Base-by-base conservation (phyloP, 2,329 filamentous ascomycete genomes). In the Venturia asperata region DNA sequence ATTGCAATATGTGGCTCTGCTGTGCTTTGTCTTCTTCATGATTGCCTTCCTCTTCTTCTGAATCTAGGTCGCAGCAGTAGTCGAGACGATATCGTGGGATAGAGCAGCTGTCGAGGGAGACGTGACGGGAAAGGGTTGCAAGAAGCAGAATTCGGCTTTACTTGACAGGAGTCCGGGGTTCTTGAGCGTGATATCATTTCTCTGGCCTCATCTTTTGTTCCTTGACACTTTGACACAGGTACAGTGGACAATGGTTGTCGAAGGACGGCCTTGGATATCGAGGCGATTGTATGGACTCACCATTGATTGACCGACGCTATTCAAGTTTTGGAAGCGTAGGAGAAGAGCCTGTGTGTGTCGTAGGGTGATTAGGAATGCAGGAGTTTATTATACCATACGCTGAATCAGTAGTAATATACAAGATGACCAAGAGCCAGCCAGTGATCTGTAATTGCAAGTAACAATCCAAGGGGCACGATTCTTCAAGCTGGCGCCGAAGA, bases 41-140 rank as follows among this genome's bases (percentile, higher is more conserved):
- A 84, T 97, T 71, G 94, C 92, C 65, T 99, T 97, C 79, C 85
- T 97, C 77, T 92, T 99, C 81, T 99, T 99, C 78, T 99, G 52
- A 58, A 27, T 7, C 7, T 10, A 7, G 30, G 15, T 10, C n/a
- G 27, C 13, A 21, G 37, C 10, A 19, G 15, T 21, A 21, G 19
- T 10, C 7, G 52, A 21, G 27, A n/a, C n/a, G 4, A 27, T 21
- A 37, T n/a, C 6, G 10, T 24, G n/a, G 24, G 30, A 55, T 34
- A 11, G 17, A 52, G 47, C 24, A 27, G 21, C 21, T 11, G 47
- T 27, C 52, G 30, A 9, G 27, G 52, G 9, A 39, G 27, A 58
- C 15, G 17, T 1, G 27, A 58, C 6, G 30, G 30, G 6, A 6
- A 11, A 19, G 27, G 52, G 15, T 58, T n/a, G 19, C 6, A 37